phyloP scores from a whole-genome alignment of 805 yeast genomes.

The Nakazawaea molendinolei region DNA sequence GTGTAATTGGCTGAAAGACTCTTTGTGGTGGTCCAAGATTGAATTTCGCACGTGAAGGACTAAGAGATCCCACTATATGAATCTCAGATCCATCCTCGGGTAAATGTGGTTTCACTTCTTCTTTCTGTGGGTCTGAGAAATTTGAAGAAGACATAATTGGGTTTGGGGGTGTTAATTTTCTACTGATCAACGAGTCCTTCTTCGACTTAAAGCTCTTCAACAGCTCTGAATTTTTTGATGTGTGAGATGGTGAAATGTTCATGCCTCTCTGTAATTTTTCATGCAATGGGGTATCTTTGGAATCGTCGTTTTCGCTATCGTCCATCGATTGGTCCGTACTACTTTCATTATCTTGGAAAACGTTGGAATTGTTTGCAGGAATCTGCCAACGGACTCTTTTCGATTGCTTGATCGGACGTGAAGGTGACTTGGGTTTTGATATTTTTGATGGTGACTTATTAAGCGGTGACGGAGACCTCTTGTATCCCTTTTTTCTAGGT shows the following conservation, averaged over 20 bases:
- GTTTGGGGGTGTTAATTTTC: constrained; percentile 6
- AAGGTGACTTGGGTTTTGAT: constrained; percentile 14
- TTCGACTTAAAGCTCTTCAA: neutral
- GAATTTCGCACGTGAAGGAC: constrained; percentile 2
- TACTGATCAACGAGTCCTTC: neutral
- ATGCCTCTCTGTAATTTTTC: constrained; percentile 7
- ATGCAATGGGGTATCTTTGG: constrained; percentile 7
- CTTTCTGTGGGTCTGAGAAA: neutral
- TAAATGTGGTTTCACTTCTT: neutral
- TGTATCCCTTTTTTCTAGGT: constrained; percentile 16
- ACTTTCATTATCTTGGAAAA: constrained; percentile 5
- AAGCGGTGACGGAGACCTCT: constrained; percentile 14
- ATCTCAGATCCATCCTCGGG: neutral
- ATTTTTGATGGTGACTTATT: constrained; percentile 12
- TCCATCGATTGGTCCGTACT: constrained; percentile 9
- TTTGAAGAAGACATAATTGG: neutral
- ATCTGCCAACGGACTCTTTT: constrained; percentile 44
- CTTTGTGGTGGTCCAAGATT: constrained; percentile 10
- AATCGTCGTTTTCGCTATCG: neutral
- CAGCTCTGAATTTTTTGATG: neutral
- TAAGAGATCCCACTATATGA: constrained; percentile 1
- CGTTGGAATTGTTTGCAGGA: constrained; percentile 18
- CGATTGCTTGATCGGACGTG: constrained; percentile 16
- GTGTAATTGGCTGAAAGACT: constrained; percentile 2
- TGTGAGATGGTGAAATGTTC: constrained; percentile 10